Evolutionary conservation across 2,329 filamentous ascomycete genomes (phyloP), one percentile per base, ranked within the genome.

Genomic region (Scedosporium apiospermum): DNA sequence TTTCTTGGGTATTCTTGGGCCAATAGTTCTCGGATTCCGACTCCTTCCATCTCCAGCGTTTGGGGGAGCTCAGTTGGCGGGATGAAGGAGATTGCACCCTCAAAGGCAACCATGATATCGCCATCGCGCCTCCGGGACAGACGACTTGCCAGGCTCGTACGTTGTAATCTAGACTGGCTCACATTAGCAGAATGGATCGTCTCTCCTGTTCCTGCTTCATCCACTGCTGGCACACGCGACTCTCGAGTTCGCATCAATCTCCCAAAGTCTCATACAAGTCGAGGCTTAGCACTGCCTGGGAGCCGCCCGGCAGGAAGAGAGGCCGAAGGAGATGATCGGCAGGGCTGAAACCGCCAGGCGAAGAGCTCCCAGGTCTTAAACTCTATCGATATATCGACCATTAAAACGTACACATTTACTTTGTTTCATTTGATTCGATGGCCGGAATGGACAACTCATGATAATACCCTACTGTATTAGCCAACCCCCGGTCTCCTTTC

Each of bases 251-350:
- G 51, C 51, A 27, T 55, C 18, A 55, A 23, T 55, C 51, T 7
- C 3, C 3, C 23, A 27, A 26, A 55, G 51, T 55, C 51, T 55
- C 51, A 55, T 55, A 55, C 51, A 16, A 55, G 51, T 23, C 16
- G 23, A 27, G 51, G 6, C 49, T 27, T 23, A 23, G 23, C 23
- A 27, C 23, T 23, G 18, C 51, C 18, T 55, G 18, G 34, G 18
- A 30, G 51, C 18, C 23, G 21, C 21, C 51, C 18, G 51, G 44
- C 44, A 16, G 30, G 23, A 34, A 14, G 34, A 59, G 7, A 42
- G 57, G 27, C 57, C 51, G 51, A 55, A 26, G 57, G 38, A 12
- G 38, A 44, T n/a, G 57, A 59, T 59, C 57, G 57, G 38, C 57
- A 59, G 57, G 57, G 57, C 57, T 59, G 57, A 59, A 59, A 59